These are phyloP conservation scores for Gossypium ekmanianum DNA, from an alignment of 345 rosid genomes.

Conservation along the genomic window DNA sequence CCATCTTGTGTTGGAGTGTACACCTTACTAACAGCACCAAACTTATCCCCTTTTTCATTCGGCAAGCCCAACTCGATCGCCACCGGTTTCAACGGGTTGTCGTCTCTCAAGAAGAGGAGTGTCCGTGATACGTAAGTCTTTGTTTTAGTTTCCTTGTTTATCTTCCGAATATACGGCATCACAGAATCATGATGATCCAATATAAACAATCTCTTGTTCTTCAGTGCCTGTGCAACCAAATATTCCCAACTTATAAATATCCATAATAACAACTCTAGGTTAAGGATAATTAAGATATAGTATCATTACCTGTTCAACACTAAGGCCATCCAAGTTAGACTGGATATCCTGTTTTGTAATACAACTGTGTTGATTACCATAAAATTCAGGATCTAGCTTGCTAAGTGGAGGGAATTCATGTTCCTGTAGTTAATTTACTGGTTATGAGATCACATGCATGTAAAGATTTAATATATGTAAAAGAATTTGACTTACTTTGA, in stretches of 20 bases:
- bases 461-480: no score
- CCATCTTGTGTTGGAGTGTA: slow-evolving; percentile 62
- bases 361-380: slow-evolving; percentile 52
- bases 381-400: slow-evolving; percentile 44
- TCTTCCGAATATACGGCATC: slow-evolving; percentile 60
- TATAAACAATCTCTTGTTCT: slow-evolving; percentile 56
- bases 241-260: no score
- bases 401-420: slow-evolving; percentile 67
- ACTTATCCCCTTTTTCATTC: slow-evolving; percentile 51
- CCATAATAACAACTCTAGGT: neutral
- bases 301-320: slow-evolving; percentile 44
- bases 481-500: slow-evolving; percentile 33
- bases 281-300: neutral
- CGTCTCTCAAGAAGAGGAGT: slow-evolving; percentile 62
- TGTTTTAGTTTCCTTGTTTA: slow-evolving; percentile 48
- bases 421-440: slow-evolving; percentile 27
- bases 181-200: slow-evolving; percentile 72
- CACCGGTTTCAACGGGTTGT: slow-evolving; percentile 69
- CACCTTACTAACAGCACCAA: slow-evolving; percentile 55
- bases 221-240: slow-evolving; percentile 45
- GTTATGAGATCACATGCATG: no score
- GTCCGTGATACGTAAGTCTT: slow-evolving; percentile 73
- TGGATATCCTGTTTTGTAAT: slow-evolving; percentile 45
- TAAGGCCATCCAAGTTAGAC: slow-evolving; percentile 42
- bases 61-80: slow-evolving; percentile 73